phyloP scores from a whole-genome alignment of 768 basidiomycete genomes.

The Hysterangium stoloniferum region DNA sequence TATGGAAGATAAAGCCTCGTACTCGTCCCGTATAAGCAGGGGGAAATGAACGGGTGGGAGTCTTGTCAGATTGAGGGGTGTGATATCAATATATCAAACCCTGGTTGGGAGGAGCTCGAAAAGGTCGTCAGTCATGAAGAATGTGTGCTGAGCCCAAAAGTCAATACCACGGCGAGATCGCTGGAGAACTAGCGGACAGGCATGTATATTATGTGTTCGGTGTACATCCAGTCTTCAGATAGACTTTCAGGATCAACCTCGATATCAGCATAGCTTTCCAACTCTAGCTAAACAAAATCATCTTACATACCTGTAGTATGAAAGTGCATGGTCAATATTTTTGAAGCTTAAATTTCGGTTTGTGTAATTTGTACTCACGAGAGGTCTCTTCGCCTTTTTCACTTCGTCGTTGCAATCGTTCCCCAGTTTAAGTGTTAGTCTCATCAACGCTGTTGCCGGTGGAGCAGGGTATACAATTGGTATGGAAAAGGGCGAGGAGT shows the following conservation, averaged over 20 bases:
- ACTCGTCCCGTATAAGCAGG: too few relatives aligned
- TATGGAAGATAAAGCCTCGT: too few relatives aligned
- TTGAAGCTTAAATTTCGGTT: not conserved
- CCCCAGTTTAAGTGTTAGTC: constrained; percentile 67
- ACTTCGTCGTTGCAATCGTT: constrained; percentile 26
- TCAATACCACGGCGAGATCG: not conserved
- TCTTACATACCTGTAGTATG: not conserved
- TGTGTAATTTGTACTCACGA: not conserved
- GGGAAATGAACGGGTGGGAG: too few relatives aligned
- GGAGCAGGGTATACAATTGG: constrained; percentile 67
- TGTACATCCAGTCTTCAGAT: constrained; percentile 35
- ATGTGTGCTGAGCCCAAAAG: constrained; percentile 30
- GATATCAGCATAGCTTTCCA: constrained; percentile 25
- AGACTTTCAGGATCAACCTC: constrained; percentile 34
- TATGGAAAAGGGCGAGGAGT: constrained; percentile 68
- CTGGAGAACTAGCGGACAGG: constrained; percentile 26
- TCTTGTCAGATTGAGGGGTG: too few relatives aligned
- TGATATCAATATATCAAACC: too few relatives aligned
- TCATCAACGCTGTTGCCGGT: constrained; percentile 68
- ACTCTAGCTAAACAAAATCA: constrained; percentile 23
- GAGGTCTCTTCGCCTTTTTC: constrained; percentile 9
- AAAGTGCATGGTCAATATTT: not conserved
- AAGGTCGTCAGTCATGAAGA: constrained; percentile 44
- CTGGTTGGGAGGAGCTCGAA: too few relatives aligned
- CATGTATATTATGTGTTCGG: constrained; percentile 40